Base-by-base conservation (phyloP, 2,329 filamentous ascomycete genomes). In the Paecilomyces fulvus region DNA sequence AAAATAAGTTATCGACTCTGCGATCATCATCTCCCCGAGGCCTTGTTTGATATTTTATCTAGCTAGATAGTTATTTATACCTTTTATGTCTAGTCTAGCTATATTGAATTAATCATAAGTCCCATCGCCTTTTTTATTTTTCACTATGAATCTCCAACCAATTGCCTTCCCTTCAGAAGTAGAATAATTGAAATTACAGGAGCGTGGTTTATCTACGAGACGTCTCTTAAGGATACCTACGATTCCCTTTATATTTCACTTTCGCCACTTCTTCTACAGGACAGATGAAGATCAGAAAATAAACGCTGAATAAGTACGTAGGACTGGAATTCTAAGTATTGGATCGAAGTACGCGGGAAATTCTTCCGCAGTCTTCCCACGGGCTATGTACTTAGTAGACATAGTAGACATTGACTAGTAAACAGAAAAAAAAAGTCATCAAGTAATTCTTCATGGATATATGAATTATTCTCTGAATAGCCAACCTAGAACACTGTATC, bases 1-100 rank as follows among this genome's bases (percentile, higher is more conserved):
- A 12, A 14, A 37, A 14, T 37, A 28, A 28, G 25, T 28, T 28
- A 28, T 28, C 25, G 4, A 28, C 25, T 28, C 25, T 28, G 25
- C 25, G 25, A 28, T 28, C 25, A 28, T 28, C 25, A 6, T 37
- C n/a, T 43, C n/a, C 37, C 37, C 37, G 3, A 12, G n/a, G n/a
- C 28, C n/a, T 48, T 49, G 11, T 49, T 54, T 31, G 28, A 50
- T 54, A 28, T 51, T 23, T 25, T 56, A 25, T 54, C 25, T 28
- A 28, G 25, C 25, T 28, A 28, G 25, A 28, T 28, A 28, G 25
- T 28, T 28, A 28, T 28, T 7, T 28, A 28, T 28, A 28, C 23
- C 20, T 30, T 30, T 14, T 30, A 23, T 53, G 11, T 30, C 43
- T 56, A 20, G 11, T 30, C 43, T 56, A 20, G 31, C 17, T 43